Conservation (phyloP, 2,329 filamentous ascomycete species). For the Neofusicoccum sp. region DNA sequence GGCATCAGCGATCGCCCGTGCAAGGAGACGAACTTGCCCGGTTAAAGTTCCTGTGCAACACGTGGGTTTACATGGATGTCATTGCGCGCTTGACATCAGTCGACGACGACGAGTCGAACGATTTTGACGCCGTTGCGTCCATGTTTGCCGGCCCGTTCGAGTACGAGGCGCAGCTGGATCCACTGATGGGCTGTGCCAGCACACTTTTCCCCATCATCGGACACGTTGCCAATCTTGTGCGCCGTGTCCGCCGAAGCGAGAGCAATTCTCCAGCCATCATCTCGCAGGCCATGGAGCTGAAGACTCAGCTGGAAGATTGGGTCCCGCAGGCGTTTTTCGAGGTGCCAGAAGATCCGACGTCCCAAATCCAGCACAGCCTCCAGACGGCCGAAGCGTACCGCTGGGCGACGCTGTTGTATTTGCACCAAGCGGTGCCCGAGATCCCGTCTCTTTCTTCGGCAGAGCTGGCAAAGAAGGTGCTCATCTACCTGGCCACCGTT, state of each 20-base stretch:
- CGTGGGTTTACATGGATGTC: slow-evolving; percentile 73
- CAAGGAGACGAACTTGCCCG: slow-evolving; percentile 48
- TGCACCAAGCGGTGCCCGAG: slow-evolving; percentile 68
- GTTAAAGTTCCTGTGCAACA: slow-evolving; percentile 67
- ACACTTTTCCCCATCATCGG: slow-evolving; percentile 69
- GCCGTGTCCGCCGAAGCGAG: slow-evolving; percentile 55
- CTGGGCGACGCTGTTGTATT: slow-evolving; percentile 64
- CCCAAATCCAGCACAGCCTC: slow-evolving; percentile 61
- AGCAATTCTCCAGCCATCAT: slow-evolving; percentile 62
- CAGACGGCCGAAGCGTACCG: slow-evolving; percentile 67
- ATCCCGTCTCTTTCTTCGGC: slow-evolving; percentile 59
- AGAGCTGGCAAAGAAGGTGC: slow-evolving; percentile 60
- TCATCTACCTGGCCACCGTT: slow-evolving; percentile 62
- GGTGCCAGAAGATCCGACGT: slow-evolving; percentile 62
- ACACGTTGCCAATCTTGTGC: slow-evolving; percentile 63
- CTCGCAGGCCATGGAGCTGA: slow-evolving; percentile 61
- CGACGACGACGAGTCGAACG: slow-evolving; percentile 56
- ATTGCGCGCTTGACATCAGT: slow-evolving; percentile 65
- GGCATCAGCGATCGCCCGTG: slow-evolving; percentile 43
- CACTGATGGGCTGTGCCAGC: slow-evolving; percentile 67
- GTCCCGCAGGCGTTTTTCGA: slow-evolving; percentile 58
- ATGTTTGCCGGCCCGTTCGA: slow-evolving; percentile 32
- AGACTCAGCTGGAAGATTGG: slow-evolving; percentile 61
- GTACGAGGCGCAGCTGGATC: slow-evolving; percentile 60
- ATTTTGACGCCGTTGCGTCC: slow-evolving; percentile 47